Base-by-base conservation (phyloP, 441 rosid genomes). In the Lepidium campestre region DNA sequence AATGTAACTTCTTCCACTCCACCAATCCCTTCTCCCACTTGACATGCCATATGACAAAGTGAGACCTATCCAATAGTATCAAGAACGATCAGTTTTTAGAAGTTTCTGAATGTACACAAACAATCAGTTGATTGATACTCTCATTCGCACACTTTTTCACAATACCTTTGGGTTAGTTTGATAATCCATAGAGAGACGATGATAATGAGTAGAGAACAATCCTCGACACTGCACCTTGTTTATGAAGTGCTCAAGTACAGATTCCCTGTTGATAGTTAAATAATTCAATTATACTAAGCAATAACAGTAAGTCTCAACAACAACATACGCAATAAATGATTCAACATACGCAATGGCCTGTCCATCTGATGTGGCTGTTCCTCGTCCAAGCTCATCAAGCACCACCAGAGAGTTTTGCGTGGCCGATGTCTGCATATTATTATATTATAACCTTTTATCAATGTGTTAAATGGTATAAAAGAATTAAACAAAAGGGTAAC, bases 341-440 rank as follows among this genome's bases (percentile, higher is more conserved):
- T 65, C 54, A 37, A 70, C 75, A 45, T 81, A 91, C 98, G 98
- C 99, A 78, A 94, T 94, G 75, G 99, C 99, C 79, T 94, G 98
- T 73, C 99, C 99, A 81, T 95, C 99, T 64, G 98, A 95, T 45
- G 99, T 90, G 41, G 98, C 85, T 57, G 99, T 89, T 72, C 99
- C 99, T 27, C 97, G 85, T 50, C 97, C 98, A 71, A 95, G 96
- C 84, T 95, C 99, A 82, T 95, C 98, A 72, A 92, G 77, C 35
- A 88, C 94, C 81, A 95, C 98, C 76, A 95, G 67, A 31, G 99
- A 95, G 66, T 87, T 84, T 53, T 68, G 61, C 45, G 96, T 87
- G 22, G 99, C 96, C 1, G 89, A 85, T 49, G 93, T 78, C 99
- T 93, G 89, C 72, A 82, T 54, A 36, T 60, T 22, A 57, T 64